Conservation (phyloP, 73 alveolate genomes). For the Paramecium bursaria region DNA sequence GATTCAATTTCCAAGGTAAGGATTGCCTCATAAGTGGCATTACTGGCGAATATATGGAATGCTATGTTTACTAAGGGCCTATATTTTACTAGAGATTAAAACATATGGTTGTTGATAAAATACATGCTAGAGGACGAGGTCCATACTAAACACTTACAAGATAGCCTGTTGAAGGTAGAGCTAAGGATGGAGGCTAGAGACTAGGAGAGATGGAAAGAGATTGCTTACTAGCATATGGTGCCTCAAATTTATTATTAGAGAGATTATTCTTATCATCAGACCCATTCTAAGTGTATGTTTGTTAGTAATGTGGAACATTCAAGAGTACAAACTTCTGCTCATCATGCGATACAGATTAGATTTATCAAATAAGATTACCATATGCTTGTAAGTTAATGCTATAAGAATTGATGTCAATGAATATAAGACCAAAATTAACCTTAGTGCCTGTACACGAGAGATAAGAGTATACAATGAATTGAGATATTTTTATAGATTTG, state of each 20-base stretch:
- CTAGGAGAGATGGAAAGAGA: slow-evolving; percentile 99
- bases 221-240: slow-evolving; percentile 99
- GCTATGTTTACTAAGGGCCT: slow-evolving; percentile 98
- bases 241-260: slow-evolving; percentile 94
- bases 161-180: slow-evolving; percentile 99
- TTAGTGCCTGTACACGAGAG: slow-evolving; percentile 63
- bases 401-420: slow-evolving; percentile 82
- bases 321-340: slow-evolving; percentile 86
- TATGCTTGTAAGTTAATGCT: slow-evolving; percentile 98
- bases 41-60: slow-evolving; percentile 97
- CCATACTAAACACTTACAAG: slow-evolving; percentile 95
- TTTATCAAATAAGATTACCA: slow-evolving; percentile 77
- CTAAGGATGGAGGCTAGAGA: slow-evolving; percentile 96
- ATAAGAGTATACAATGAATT: slow-evolving; percentile 56
- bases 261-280: slow-evolving; percentile 97
- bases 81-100: slow-evolving; percentile 98
- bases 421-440: slow-evolving; percentile 71
- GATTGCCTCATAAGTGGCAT: slow-evolving; percentile 96
- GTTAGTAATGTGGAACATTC: slow-evolving; percentile 93
- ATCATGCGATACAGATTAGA: slow-evolving; percentile 74
- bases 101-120: slow-evolving; percentile 99
- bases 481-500: too few species aligned
- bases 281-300: slow-evolving; percentile 92
- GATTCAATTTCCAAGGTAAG: slow-evolving; percentile 94
- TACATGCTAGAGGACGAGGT: slow-evolving; percentile 99